These are phyloP conservation scores for Phytopythium chamaehyphon DNA, from an alignment of 352 stramenopile species.

Conservation along the genomic window DNA sequence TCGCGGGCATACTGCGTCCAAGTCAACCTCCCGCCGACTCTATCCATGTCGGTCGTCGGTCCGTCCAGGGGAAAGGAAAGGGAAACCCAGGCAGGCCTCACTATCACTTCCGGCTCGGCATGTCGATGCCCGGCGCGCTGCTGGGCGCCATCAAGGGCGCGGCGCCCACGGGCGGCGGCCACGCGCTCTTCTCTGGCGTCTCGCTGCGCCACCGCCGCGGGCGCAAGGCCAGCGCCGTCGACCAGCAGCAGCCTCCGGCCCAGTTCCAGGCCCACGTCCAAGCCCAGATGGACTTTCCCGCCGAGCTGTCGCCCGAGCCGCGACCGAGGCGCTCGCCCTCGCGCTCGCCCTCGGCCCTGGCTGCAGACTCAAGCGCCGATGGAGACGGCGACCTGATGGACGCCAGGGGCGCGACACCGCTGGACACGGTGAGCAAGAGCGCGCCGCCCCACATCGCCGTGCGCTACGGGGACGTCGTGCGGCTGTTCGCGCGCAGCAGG, in stretches of 20 bases:
- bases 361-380: background rate
- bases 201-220: constrained; percentile 20
- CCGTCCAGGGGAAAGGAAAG: no score
- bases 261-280: no score
- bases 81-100: background rate
- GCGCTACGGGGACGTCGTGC: constrained; percentile 65
- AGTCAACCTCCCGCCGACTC: background rate
- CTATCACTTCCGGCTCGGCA: background rate
- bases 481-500: constrained; percentile 60
- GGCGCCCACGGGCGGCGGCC: constrained; percentile 14
- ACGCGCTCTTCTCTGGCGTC: constrained; percentile 26
- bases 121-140: constrained; percentile 12
- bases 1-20: background rate
- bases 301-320: constrained; percentile 8
- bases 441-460: constrained; percentile 61
- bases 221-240: background rate
- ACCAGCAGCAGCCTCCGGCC: no score
- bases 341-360: background rate
- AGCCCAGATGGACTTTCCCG: background rate
- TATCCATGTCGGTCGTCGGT: no score
- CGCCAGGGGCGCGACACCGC: constrained; percentile 9
- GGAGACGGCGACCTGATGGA: background rate
- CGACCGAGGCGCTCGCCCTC: constrained; percentile 1
- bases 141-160: constrained; percentile 29
- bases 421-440: constrained; percentile 38